Conservation (phyloP, 768 basidiomycete species). For the Clitopilus passeckerianus region DNA sequence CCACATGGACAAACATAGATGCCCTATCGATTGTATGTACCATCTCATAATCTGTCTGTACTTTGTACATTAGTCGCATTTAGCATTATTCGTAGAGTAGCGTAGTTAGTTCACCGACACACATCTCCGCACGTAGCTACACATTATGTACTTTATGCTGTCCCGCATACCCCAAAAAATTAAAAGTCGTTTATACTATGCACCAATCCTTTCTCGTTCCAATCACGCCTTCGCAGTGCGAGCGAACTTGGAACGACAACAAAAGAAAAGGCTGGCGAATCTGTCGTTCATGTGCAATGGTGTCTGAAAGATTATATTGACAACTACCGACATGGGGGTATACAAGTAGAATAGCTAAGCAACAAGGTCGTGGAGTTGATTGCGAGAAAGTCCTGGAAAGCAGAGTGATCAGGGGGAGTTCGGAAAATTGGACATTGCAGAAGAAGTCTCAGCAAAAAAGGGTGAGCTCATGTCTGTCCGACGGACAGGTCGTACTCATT, state of each 20-base stretch:
- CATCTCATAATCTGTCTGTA: neutral
- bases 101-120: neutral
- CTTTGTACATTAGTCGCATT: neutral
- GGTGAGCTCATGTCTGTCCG: slow-evolving; percentile 28
- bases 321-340: too few relatives aligned
- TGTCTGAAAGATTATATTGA: too few relatives aligned
- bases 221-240: too few relatives aligned
- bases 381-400: neutral
- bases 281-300: too few relatives aligned
- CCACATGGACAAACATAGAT: neutral
- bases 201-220: neutral
- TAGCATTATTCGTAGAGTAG: neutral
- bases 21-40: neutral
- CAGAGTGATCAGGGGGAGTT: neutral
- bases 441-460: slow-evolving; percentile 29
- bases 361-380: too few relatives aligned
- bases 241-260: too few relatives aligned
- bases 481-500: slow-evolving; percentile 42
- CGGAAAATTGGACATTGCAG: neutral
- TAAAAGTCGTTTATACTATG: neutral
- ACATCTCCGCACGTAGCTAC: neutral
- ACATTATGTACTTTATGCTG: neutral
- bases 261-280: too few relatives aligned
- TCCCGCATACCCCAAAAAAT: neutral
- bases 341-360: too few relatives aligned